These are phyloP conservation scores for Lithospermum erythrorhizon DNA, from an alignment of 257 asterid species.

Conservation along the genomic window DNA sequence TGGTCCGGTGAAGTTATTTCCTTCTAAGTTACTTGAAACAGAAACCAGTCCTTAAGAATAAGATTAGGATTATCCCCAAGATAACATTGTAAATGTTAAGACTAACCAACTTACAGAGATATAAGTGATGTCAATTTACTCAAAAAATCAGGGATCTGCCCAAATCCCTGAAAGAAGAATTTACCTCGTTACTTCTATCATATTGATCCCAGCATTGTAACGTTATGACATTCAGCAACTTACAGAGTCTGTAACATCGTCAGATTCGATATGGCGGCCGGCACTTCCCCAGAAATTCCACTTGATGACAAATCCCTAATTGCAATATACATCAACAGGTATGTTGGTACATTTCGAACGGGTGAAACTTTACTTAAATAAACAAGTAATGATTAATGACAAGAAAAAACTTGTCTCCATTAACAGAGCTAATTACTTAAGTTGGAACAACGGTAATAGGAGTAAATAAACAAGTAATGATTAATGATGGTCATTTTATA, in stretches of 20 bases:
- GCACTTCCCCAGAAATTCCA: conserved; percentile 17
- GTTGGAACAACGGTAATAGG: no score
- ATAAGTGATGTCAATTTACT: conserved; percentile 11
- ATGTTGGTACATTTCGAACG: background rate
- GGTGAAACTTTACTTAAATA: background rate
- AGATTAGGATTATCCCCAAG: no score
- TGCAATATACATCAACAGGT: background rate
- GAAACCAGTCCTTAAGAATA: no score
- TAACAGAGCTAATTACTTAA: no score
- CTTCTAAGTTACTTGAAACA: no score
- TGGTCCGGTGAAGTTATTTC: no score
- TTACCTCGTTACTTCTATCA: background rate
- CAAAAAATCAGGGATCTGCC: conserved; percentile 21
- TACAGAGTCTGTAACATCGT: conserved; percentile 17
- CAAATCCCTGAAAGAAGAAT: conserved; percentile 23
- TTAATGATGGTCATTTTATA: no score
- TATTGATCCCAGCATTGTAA: no score
- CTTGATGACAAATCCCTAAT: conserved; percentile 22
- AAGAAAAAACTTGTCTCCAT: no score
- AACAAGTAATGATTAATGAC: no score
- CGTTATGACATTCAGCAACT: background rate
- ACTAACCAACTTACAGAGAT: conserved; percentile 14
- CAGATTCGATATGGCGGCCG: conserved; percentile 15
- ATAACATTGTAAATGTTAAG: no score
- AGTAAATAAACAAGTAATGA: no score